Conservation (phyloP, 2,329 filamentous ascomycete species). For the Xylaria multiplex region DNA sequence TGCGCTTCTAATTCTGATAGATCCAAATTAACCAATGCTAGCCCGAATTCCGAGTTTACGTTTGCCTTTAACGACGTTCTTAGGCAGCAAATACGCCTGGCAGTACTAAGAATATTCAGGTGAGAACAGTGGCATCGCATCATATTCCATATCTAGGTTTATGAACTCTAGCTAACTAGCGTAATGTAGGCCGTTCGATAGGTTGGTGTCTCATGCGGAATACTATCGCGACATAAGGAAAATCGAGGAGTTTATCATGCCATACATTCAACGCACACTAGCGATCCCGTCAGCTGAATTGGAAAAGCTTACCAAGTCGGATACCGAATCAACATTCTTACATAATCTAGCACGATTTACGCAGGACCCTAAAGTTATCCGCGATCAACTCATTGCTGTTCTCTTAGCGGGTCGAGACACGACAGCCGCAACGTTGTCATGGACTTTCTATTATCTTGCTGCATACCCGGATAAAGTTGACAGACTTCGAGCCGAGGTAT, state of each 20-base stretch:
- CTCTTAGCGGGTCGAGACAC: constrained; percentile 77
- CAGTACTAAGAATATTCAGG: constrained; percentile 53
- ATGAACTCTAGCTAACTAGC: neutral
- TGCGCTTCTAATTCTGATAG: neutral
- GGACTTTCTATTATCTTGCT: constrained; percentile 73
- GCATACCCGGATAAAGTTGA: constrained; percentile 64
- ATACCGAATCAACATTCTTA: constrained; percentile 76
- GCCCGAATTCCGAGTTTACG: constrained; percentile 68
- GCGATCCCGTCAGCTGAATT: constrained; percentile 70
- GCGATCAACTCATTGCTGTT: constrained; percentile 78
- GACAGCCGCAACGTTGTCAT: constrained; percentile 72
- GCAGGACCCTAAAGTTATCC: constrained; percentile 67
- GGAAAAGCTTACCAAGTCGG: constrained; percentile 72
- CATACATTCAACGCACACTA: constrained; percentile 73
- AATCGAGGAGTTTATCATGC: constrained; percentile 75
- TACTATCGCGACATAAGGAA: constrained; percentile 69
- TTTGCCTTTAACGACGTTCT: constrained; percentile 76
- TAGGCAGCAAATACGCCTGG: constrained; percentile 69
- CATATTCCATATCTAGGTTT: neutral
- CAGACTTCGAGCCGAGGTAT: constrained; percentile 70
- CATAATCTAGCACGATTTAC: constrained; percentile 78
- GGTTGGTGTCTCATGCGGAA: constrained; percentile 63
- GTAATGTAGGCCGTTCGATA: constrained; percentile 63
- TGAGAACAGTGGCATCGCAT: neutral
- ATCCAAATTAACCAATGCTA: constrained; percentile 40